Base-by-base conservation (phyloP, 2,329 filamentous ascomycete species). In the Xylaria sp. region DNA sequence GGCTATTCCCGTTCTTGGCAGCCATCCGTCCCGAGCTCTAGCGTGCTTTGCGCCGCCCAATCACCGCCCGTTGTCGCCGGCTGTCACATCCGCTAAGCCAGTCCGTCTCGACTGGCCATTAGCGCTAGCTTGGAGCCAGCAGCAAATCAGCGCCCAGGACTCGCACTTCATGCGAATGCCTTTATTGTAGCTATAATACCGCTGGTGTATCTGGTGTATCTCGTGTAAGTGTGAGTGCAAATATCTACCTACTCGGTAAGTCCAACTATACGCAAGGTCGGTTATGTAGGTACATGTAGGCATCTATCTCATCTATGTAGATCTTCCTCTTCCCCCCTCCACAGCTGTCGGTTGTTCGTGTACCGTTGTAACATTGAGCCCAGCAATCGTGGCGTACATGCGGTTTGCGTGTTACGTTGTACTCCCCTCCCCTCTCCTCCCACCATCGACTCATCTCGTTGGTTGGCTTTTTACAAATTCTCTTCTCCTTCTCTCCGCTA, bases 41-140 rank as follows among this genome's bases (percentile, higher is more conserved):
- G 67, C 70, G 64, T 57, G 57, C 33, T 61, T n/a, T 65, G 65
- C 70, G 69, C 37, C 43, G 67, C 65, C 72, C 72, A 74, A 74
- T 74, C 67, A 43, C 25, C 61, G 55, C 51, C 51, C 65, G 60
- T 45, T 57, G 60, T 61, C 57, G 23, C 38, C 43, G 42, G 53
- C 69, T 68, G 67, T 73, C 71, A 73, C 71, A 73, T 69, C 54
- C 65, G 67, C 72, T 74, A 74, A 65, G 52, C 68, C 68, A 61
- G 64, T 17, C 42, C 64, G 66, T 69, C 56, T 68, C 63, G 55
- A 66, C 65, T 71, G 68, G 67, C 65, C 63, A 65, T 60, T 69
- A 65, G 69, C 70, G 71, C 71, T 67, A 71, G 69, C 67, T 56
- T 60, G 67, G 57, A 45, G 35, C 43, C 28, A 66, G 35, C 66